phyloP scores from a whole-genome alignment of 2,329 filamentous ascomycete genomes.

The Ophiosphaerella korrae region DNA sequence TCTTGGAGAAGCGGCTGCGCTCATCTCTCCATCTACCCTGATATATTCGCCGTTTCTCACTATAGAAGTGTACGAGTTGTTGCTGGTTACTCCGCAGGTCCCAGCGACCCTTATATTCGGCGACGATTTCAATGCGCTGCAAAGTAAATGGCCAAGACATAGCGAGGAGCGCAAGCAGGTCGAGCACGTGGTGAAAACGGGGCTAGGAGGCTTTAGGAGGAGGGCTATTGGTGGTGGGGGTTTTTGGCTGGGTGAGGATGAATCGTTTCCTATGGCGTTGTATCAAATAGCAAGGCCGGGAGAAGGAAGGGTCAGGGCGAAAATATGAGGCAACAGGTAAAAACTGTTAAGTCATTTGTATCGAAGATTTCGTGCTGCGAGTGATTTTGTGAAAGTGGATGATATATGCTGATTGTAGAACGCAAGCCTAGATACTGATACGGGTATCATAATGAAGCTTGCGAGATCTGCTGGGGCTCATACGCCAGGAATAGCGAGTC shows the following conservation, averaged over 20 bases:
- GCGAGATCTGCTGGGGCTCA: no score
- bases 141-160: constrained; percentile 35
- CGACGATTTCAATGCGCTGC: constrained; percentile 35
- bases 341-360: no score
- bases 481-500: no score
- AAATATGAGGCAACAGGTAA: neutral
- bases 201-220: constrained; percentile 17
- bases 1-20: constrained; percentile 28
- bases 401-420: no score
- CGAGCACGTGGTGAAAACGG: constrained; percentile 17
- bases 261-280: constrained; percentile 35
- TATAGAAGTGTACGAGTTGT: constrained; percentile 25
- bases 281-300: constrained; percentile 16
- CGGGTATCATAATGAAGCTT: no score
- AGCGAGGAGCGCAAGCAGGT: constrained; percentile 31
- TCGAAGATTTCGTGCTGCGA: no score
- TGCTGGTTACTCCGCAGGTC: constrained; percentile 4
- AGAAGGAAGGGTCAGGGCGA: constrained; percentile 3
- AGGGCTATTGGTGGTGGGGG: constrained; percentile 23
- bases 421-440: no score
- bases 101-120: constrained; percentile 26
- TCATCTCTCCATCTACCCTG: constrained; percentile 27
- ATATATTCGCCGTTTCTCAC: constrained; percentile 38
- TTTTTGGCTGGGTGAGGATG: constrained; percentile 33
- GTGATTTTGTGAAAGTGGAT: no score